phyloP scores from a whole-genome alignment of 2,329 filamentous ascomycete genomes.

The Scleromitrula shiraiana region DNA sequence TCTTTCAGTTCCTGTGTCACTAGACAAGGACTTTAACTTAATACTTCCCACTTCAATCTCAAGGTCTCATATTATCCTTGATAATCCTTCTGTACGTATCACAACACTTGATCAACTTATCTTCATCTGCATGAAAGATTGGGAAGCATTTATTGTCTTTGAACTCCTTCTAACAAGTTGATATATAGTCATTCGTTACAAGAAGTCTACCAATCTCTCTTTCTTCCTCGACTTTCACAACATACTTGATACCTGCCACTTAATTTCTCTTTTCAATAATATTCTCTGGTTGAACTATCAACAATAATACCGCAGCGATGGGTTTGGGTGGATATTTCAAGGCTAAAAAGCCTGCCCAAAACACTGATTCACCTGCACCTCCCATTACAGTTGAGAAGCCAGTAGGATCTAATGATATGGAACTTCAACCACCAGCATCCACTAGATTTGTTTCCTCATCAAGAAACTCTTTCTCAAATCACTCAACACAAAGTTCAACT shows the following conservation, averaged over 20 bases:
- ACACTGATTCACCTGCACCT: conserved; percentile 10
- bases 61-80: neutral
- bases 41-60: neutral
- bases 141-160: neutral
- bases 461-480: conserved; percentile 43
- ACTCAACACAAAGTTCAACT: conserved; percentile 40
- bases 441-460: conserved; percentile 43
- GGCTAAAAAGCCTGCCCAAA: conserved; percentile 36
- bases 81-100: conserved; percentile 4
- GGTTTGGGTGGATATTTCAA: conserved; percentile 57
- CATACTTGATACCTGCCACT: no score
- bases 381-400: conserved; percentile 40
- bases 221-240: no score
- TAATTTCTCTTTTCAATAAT: neutral
- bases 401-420: conserved; percentile 34
- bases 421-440: conserved; percentile 42
- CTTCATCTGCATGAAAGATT: no score
- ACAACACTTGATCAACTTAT: no score
- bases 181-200: neutral
- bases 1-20: neutral
- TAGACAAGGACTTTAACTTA: neutral
- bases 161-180: neutral
- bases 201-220: neutral
- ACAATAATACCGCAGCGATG: conserved; percentile 37
- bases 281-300: neutral